Evolutionary conservation across 129 eudicot species (phyloP), one percentile per base, ranked within the genome.

Genomic region (Flaveria sonorensis): DNA sequence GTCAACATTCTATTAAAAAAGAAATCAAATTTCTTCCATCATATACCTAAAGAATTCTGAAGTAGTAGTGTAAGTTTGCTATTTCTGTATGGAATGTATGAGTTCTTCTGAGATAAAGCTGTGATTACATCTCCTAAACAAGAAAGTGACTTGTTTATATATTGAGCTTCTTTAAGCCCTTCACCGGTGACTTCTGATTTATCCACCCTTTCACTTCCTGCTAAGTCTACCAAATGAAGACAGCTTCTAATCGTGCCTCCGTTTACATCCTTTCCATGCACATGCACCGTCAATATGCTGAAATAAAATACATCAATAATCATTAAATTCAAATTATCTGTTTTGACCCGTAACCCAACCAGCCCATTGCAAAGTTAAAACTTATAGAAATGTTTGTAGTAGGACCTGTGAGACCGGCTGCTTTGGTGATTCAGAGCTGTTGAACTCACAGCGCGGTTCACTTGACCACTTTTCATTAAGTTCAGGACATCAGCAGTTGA

Each of bases 141-240:
- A 26, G 97, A 84, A 71, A 93, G 96, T 0, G 98, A 93, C 71
- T 87, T 90, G 83, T 90, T 88, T 70, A 87, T 86, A 67, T 85
- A 77, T 69, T 87, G 92, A 4, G 96, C 97, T 81, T 92, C 95
- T 73, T 82, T 82, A 26, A 92, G 96, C 70, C 89, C 90, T 24
- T 92, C 92, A 21, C 95, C 95, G 0, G 90, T 88, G 8, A 87
- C 92, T 78, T 90, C 98, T 11, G 96, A 89, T 78, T 86, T 86
- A 64, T 83, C 96, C 59, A 92, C 86, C 43, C 90, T 71, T 72
- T 88, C 96, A 51, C 92, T 93, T 53, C 97, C 97, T 1, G 97
- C 98, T 40, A 93, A 83, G 68, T 93, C 98, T 42, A 93, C 97
- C 87, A 93, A 82, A 85, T 93, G 96, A 57, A 93, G 97, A 84